Evolutionary conservation across 2,329 filamentous ascomycete genomes (phyloP), one percentile per base, ranked within the genome.

Genomic region (Xylaria sp.): DNA sequence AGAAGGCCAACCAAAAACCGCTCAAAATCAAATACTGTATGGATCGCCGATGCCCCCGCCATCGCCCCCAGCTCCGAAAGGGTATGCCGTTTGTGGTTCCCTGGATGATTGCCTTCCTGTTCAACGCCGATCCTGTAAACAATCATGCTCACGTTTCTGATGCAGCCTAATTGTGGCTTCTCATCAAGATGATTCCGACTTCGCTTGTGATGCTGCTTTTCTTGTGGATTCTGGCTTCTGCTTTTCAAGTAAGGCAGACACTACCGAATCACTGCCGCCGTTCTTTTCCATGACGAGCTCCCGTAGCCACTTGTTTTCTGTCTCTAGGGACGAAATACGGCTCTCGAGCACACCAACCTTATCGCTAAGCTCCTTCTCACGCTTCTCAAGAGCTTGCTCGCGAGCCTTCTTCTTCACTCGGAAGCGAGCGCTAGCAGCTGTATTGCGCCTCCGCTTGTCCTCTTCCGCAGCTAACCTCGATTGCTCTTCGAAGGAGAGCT

Each of bases 401-500:
- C 92, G 89, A 79, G 95, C 91, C 86, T 96, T 96, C 89, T 96
- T 96, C 87, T 96, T 96, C 74, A 95, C 87, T 62, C 92, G 90
- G 84, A 96, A 96, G 51, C 92, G 90, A 17, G 92, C 92, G 67
- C 89, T 93, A 57, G 92, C 92, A 31, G 92, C 92, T 2, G 93
- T 96, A 79, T 96, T 96, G 66, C 92, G 88, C 61, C 92, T 87
- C 51, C 92, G 89, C 80, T 96, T 96, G 75, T 96, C 92, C 77
- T 96, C 92, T 76, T 96, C 92, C 21, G 92, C 92, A 11, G 90
- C 90, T 5, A 87, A 68, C 38, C 90, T 88, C 11, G 89, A 89
- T 38, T 86, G 81, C 65, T 93, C 90, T 75, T 93, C 90, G 49
- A 90, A 84, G 69, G 78, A 84, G 62, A 87, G 67, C 46, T 83